Evolutionary conservation across 768 basidiomycete genomes (phyloP).

Genomic region (Mycena belliarum): DNA sequence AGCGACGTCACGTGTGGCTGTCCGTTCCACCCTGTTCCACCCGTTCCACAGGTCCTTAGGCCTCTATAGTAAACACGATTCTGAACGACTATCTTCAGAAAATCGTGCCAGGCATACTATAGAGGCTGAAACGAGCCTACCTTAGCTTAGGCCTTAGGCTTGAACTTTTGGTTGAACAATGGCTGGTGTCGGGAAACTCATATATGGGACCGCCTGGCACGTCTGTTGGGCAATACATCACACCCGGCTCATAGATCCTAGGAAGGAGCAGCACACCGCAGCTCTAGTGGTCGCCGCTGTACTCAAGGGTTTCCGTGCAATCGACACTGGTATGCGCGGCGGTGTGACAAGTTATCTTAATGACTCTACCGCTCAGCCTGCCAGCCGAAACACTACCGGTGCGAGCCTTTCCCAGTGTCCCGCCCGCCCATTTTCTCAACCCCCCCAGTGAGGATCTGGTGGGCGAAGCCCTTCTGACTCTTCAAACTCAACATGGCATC

Average conservation of each 20-base stretch:
- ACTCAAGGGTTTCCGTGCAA: constrained; percentile 73
- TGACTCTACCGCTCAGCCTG: constrained; percentile 43
- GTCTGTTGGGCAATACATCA: constrained; percentile 1
- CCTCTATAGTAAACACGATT: too few relatives aligned
- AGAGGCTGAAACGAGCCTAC: too few relatives aligned
- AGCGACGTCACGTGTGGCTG: too few relatives aligned
- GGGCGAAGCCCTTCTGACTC: constrained; percentile 64
- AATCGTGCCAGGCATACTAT: too few relatives aligned
- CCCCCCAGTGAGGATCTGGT: constrained; percentile 72
- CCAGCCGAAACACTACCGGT: constrained; percentile 76
- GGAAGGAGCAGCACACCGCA: constrained; percentile 78
- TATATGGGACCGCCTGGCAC: constrained; percentile 67
- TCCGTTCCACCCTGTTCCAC: too few relatives aligned
- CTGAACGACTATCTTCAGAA: too few relatives aligned
- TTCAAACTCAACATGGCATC: constrained; percentile 58
- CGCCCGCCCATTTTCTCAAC: constrained; percentile 1
- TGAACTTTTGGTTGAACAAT: constrained; percentile 6
- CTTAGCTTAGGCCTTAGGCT: too few relatives aligned
- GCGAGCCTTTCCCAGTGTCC: constrained; percentile 8
- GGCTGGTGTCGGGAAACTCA: constrained; percentile 40
- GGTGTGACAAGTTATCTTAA: neutral
- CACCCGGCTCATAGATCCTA: constrained; percentile 28
- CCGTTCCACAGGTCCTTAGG: too few relatives aligned
- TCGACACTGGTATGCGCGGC: constrained; percentile 67
- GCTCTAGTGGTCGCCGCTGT: constrained; percentile 72